Base-by-base conservation (phyloP, 2,329 filamentous ascomycete species). In the Neonectria punicea region DNA sequence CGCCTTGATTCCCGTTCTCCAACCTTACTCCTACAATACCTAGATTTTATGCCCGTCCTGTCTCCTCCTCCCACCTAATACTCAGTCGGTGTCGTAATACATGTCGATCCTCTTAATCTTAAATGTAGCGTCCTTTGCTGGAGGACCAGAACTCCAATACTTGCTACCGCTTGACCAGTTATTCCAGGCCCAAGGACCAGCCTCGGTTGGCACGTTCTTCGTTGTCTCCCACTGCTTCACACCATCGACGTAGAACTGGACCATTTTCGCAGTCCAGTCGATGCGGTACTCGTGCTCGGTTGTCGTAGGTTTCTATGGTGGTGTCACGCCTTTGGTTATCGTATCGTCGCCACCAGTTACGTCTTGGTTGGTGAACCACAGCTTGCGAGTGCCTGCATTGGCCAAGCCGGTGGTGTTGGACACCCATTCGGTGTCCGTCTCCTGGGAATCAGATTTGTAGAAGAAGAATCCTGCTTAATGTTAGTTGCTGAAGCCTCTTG, bases 401-500 rank as follows among this genome's bases (percentile, higher is more conserved):
- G 75, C 76, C 6, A 65, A 30, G 2, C 73, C 76, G 1, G 63
- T 65, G 13, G 70, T 34, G 14, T 77, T 75, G 0, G 76, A 77
- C 9, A 77, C 73, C 76, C 76, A 77, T 54, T 77, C 76, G 8
- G 77, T 77, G 4, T 77, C 76, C 1, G 70, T 73, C 51, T 77
- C 76, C 30, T 77, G 76, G 4, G 54, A 71, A 13, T 74, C 69
- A 0, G 61, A 67, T 5, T 70, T 18, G 58, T 76, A 77, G 32
- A 76, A 75, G 67, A 77, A 77, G 55, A 76, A 75, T 28, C 76
- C 76, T 77, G 10, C n/a, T n/a, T n/a, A n/a, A 8, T 13, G 25
- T 36, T 36, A 36, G 11, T 36, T 8, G 20, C 22, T 25, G 20
- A 20, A n/a, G n/a, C n/a, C n/a, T n/a, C n/a, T n/a, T n/a, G n/a